phyloP scores from a whole-genome alignment of 805 yeast genomes.

The Priceomyces medius region DNA sequence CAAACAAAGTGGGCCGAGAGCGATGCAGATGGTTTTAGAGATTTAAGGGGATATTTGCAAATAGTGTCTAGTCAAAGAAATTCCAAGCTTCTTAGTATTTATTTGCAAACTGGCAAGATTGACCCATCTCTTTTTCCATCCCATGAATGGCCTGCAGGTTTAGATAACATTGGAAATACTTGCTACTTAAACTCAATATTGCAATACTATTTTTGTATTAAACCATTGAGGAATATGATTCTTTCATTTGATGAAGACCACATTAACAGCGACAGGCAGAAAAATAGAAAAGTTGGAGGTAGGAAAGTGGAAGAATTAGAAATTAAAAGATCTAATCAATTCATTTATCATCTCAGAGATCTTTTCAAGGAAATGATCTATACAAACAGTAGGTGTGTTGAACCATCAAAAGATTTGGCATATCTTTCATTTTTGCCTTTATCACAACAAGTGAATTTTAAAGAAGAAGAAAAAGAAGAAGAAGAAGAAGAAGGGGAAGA shows the following conservation, averaged over 20 bases:
- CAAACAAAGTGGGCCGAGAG: constrained; percentile 35
- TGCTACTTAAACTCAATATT: constrained; percentile 89
- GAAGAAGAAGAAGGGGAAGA: neutral
- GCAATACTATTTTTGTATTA: constrained; percentile 85
- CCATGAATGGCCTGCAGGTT: constrained; percentile 83
- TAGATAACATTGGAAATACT: constrained; percentile 93
- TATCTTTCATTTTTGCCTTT: constrained; percentile 81
- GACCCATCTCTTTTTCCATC: constrained; percentile 58
- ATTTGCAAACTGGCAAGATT: constrained; percentile 58
- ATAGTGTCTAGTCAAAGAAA: constrained; percentile 53
- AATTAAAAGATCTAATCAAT: constrained; percentile 77
- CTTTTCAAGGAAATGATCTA: constrained; percentile 70
- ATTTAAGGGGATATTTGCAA: constrained; percentile 56
- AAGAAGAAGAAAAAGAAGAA: constrained; percentile 14
- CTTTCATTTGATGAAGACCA: constrained; percentile 49
- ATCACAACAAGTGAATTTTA: constrained; percentile 63
- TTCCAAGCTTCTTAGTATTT: constrained; percentile 56
- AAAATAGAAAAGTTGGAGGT: constrained; percentile 79
- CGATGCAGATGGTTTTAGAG: constrained; percentile 48
- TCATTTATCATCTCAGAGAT: constrained; percentile 67
- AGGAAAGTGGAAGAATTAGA: constrained; percentile 77
- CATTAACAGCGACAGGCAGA: constrained; percentile 23
- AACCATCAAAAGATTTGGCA: constrained; percentile 82
- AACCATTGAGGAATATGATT: constrained; percentile 72
- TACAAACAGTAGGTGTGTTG: constrained; percentile 60